These are phyloP conservation scores for Aspergillus brunneoviolaceus DNA, from an alignment of 2,329 filamentous ascomycete genomes.

Conservation along the genomic window DNA sequence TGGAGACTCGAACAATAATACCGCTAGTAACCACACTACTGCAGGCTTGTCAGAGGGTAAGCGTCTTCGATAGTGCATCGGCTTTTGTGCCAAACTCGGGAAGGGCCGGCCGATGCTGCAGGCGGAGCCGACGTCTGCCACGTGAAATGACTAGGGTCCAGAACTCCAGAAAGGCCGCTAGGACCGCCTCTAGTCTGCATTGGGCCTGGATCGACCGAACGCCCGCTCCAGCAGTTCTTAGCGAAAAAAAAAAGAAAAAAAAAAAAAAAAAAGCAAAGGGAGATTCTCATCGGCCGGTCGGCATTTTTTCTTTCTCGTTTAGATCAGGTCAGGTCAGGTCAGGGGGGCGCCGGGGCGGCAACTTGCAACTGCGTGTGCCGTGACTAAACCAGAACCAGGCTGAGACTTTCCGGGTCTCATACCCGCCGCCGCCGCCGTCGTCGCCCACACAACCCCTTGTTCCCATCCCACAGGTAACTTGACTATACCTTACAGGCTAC, in stretches of 20 bases:
- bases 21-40: conserved; percentile 4
- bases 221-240: conserved; percentile 29
- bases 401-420: background rate
- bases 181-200: conserved; percentile 12
- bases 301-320: background rate
- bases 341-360: background rate
- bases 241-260: background rate
- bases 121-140: conserved; percentile 25
- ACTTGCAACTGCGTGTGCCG: background rate
- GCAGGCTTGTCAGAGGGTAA: conserved; percentile 11
- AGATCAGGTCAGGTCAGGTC: too few relatives aligned
- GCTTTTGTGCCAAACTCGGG: conserved; percentile 32
- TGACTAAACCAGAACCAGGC: background rate
- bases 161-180: conserved; percentile 20
- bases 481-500: background rate
- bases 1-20: background rate
- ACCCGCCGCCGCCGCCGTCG: too few relatives aligned
- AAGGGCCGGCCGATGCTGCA: conserved; percentile 25
- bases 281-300: conserved; percentile 1
- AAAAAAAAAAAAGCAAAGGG: background rate
- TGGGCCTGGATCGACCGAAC: conserved; percentile 12
- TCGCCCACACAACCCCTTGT: background rate
- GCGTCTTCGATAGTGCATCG: conserved; percentile 25
- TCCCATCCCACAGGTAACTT: background rate
- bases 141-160: conserved; percentile 29